Evolutionary conservation across 2,329 filamentous ascomycete species (phyloP).

Genomic region (Sordariomycetes sp.): DNA sequence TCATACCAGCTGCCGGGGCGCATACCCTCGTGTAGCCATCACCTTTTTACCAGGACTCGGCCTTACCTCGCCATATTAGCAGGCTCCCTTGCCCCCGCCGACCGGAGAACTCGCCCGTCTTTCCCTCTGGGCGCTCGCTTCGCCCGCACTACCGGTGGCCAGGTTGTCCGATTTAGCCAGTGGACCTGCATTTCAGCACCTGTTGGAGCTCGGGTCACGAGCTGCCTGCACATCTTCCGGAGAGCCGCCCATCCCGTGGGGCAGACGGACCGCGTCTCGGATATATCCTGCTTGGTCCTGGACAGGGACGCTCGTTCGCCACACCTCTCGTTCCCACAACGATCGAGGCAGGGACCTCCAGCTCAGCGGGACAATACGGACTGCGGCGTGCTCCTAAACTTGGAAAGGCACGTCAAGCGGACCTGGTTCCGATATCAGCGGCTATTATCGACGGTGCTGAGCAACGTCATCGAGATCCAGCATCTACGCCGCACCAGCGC

Average conservation of each 20-base stretch:
- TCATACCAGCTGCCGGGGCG: background rate
- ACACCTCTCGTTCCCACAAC: too few species aligned
- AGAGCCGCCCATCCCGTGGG: background rate
- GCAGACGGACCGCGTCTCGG: background rate
- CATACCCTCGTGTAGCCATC: too few species aligned
- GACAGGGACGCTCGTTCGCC: too few species aligned
- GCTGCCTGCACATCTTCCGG: background rate
- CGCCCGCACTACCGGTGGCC: background rate
- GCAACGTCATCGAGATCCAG: background rate
- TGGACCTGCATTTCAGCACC: too few species aligned
- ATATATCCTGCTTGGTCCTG: constrained; percentile 4
- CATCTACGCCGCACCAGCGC: background rate
- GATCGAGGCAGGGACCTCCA: too few species aligned
- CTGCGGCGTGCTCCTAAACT: background rate
- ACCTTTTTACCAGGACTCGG: background rate
- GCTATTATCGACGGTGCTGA: background rate
- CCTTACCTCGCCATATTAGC: background rate
- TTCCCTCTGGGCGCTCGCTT: background rate
- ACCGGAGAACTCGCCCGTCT: background rate
- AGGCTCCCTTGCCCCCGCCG: background rate
- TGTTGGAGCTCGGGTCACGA: background rate
- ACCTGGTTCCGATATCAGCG: background rate
- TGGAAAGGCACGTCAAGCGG: background rate
- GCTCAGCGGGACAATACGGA: background rate
- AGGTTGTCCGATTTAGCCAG: too few species aligned